Conservation (phyloP, 208 protist genomes). For the Acanthamoeba sp. region DNA sequence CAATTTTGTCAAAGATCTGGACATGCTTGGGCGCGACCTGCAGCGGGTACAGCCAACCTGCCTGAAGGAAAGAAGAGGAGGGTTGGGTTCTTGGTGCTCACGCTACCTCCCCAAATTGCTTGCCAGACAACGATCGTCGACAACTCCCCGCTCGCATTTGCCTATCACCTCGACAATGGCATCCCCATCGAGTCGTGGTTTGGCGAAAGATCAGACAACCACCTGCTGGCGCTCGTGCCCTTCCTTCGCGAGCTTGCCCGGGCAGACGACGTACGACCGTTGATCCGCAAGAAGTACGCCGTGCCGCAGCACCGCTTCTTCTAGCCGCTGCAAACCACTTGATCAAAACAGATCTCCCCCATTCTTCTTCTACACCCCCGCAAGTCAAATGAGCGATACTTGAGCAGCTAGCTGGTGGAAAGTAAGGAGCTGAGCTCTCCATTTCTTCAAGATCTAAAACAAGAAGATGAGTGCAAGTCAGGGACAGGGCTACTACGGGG, state of each 20-base stretch:
- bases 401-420: too few relatives aligned
- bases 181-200: conserved; percentile 87
- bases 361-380: background rate
- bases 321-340: too few relatives aligned
- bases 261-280: conserved; percentile 47
- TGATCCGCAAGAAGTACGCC: conserved; percentile 44
- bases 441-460: background rate
- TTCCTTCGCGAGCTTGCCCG: conserved; percentile 6
- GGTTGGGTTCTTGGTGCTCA: too few relatives aligned
- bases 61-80: too few relatives aligned
- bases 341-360: too few relatives aligned
- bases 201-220: conserved; percentile 71
- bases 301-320: background rate
- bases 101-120: too few relatives aligned
- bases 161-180: conserved; percentile 87
- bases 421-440: too few relatives aligned
- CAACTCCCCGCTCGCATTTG: conserved; percentile 88
- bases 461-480: background rate
- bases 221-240: conserved; percentile 6
- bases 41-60: too few relatives aligned
- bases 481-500: background rate
- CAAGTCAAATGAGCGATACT: too few relatives aligned
- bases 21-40: conserved; percentile 85
- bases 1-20: conserved; percentile 89
- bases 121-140: conserved; percentile 86